Percentiles rank a stretch among this genome's conserved stretches.
Conservation (phyloP, 2,329 filamentous ascomycete species). For the Clarireedia monteithiana region DNA sequence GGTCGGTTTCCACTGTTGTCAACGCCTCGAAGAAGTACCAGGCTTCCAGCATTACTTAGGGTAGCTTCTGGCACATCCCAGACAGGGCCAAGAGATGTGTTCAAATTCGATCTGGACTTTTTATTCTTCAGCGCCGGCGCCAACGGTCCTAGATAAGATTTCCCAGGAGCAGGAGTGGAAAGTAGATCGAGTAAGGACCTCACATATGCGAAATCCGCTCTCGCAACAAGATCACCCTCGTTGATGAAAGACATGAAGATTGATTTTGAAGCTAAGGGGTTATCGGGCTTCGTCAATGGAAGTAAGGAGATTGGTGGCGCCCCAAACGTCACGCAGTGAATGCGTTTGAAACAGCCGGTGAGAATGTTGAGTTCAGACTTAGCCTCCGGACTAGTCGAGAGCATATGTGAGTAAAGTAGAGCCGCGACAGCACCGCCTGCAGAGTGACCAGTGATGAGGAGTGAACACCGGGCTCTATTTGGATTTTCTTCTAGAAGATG, state of each 20-base stretch:
- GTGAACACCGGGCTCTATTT: constrained; percentile 53
- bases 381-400: constrained; percentile 46
- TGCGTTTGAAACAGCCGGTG: constrained; percentile 63
- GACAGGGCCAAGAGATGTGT: constrained; percentile 31
- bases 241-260: constrained; percentile 77
- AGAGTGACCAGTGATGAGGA: constrained; percentile 80
- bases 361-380: constrained; percentile 63
- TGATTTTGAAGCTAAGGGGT: constrained; percentile 48
- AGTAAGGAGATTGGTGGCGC: constrained; percentile 68
- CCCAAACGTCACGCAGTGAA: constrained; percentile 85
- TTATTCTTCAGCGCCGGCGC: constrained; percentile 3
- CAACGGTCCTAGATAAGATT: constrained; percentile 13
- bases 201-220: constrained; percentile 72
- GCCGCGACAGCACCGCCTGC: constrained; percentile 79
- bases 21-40: constrained; percentile 57
- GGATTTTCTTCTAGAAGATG: constrained; percentile 67
- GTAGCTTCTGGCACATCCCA: constrained; percentile 62
- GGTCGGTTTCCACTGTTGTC: constrained; percentile 30
- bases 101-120: constrained; percentile 18
- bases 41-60: constrained; percentile 61
- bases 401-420: constrained; percentile 76
- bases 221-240: constrained; percentile 73
- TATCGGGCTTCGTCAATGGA: constrained; percentile 54
- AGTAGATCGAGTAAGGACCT: constrained; percentile 65
- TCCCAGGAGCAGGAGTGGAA: constrained; percentile 40